Evolutionary conservation across 305 asterid species (phyloP).

Genomic region (Fraxinus floribunda): DNA sequence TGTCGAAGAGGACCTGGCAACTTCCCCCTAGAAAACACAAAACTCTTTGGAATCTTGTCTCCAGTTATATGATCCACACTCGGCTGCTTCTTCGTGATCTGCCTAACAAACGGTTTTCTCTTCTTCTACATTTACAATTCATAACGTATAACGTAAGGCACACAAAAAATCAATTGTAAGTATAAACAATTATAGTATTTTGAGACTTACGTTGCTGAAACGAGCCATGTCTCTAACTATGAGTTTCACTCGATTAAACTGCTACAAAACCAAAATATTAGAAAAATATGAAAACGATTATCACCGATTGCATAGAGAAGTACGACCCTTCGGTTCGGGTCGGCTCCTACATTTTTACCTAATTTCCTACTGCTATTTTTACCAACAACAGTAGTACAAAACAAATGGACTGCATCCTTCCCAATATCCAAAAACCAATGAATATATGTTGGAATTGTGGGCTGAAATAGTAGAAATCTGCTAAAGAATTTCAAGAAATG

Average conservation of each 20-base stretch:
- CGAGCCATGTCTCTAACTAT: constrained; percentile 49
- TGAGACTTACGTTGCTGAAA: constrained; percentile 47
- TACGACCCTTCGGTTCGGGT: no score
- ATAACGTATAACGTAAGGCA: neutral
- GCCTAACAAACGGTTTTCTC: constrained; percentile 59
- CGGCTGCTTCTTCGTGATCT: constrained; percentile 47
- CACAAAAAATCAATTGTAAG: neutral
- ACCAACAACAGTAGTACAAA: no score
- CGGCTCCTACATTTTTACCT: no score
- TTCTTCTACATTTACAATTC: constrained; percentile 40
- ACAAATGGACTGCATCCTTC: no score
- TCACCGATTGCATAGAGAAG: neutral
- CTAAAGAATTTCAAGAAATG: no score
- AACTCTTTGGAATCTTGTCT: constrained; percentile 75
- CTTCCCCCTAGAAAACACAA: constrained; percentile 82
- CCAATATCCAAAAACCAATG: no score
- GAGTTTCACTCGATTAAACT: neutral
- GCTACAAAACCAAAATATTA: neutral
- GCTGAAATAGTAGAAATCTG: no score
- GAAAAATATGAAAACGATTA: neutral
- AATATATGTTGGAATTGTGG: no score
- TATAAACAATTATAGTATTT: neutral
- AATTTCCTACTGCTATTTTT: no score
- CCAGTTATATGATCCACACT: constrained; percentile 86
- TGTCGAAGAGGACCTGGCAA: constrained; percentile 70